These are phyloP conservation scores for Cairneyella variabilis DNA, from an alignment of 495 filamentous ascomycete species.

Conservation along the genomic window DNA sequence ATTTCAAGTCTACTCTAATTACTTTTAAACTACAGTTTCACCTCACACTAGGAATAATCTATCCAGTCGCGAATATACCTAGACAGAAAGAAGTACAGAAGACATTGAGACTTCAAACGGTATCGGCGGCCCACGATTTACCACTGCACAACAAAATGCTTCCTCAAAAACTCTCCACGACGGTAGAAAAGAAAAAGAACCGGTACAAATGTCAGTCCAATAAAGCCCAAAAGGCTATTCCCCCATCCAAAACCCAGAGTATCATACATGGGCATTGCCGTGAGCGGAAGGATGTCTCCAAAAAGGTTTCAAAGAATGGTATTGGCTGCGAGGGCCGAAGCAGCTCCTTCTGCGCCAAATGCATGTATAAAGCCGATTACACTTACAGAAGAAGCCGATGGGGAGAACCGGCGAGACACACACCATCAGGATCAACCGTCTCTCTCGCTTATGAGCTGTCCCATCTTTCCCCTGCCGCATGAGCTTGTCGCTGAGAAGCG, in stretches of 20 bases:
- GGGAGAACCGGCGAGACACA: slow-evolving; percentile 67
- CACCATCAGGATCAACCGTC: slow-evolving; percentile 37
- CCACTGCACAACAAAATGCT: neutral
- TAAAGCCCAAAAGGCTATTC: neutral
- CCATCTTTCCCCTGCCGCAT: too few relatives aligned
- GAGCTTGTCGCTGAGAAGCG: too few relatives aligned
- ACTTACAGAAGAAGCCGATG: slow-evolving; percentile 56
- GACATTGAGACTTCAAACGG: too few relatives aligned
- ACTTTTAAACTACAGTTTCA: too few relatives aligned
- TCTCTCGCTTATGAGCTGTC: too few relatives aligned
- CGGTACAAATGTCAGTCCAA: neutral
- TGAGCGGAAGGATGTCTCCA: slow-evolving; percentile 28
- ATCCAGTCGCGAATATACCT: too few relatives aligned
- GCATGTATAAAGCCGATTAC: slow-evolving; percentile 49
- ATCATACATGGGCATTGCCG: slow-evolving; percentile 29
- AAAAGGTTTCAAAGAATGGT: slow-evolving; percentile 27
- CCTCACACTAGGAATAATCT: too few relatives aligned
- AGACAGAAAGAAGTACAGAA: too few relatives aligned
- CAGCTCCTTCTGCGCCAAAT: slow-evolving; percentile 37
- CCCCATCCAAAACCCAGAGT: slow-evolving; percentile 19
- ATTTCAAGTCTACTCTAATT: too few relatives aligned
- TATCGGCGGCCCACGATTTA: too few relatives aligned
- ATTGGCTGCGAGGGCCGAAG: slow-evolving; percentile 42
- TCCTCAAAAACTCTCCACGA: neutral
- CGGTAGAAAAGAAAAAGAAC: neutral